Evolutionary conservation across 2,329 filamentous ascomycete genomes (phyloP).

Genomic region (Aspergillus alliaceus): DNA sequence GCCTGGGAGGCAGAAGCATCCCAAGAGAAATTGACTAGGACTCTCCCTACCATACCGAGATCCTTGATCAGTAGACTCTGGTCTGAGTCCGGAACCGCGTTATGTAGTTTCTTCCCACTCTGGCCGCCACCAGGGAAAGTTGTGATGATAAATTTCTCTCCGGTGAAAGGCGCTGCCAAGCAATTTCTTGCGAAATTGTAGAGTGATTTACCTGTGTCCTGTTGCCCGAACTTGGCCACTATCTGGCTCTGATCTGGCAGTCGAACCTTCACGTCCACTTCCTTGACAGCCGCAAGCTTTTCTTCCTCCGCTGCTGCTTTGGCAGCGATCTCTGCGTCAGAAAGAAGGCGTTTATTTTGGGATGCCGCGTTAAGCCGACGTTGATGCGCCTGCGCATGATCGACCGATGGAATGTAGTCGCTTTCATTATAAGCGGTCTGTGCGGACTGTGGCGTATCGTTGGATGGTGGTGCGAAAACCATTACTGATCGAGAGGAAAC

Average conservation of each 20-base stretch:
- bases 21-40: slow-evolving; percentile 78
- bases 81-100: slow-evolving; percentile 47
- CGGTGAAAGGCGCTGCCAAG: slow-evolving; percentile 58
- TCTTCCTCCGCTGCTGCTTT: slow-evolving; percentile 66
- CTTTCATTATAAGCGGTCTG: slow-evolving; percentile 64
- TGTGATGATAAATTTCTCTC: slow-evolving; percentile 71
- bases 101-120: slow-evolving; percentile 21
- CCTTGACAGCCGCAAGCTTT: slow-evolving; percentile 64
- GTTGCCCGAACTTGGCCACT: slow-evolving; percentile 67
- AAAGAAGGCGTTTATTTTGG: slow-evolving; percentile 75
- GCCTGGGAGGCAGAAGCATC: slow-evolving; percentile 60
- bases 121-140: slow-evolving; percentile 46
- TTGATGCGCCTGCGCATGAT: slow-evolving; percentile 80
- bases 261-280: slow-evolving; percentile 74
- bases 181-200: slow-evolving; percentile 73
- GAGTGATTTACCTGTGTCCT: slow-evolving; percentile 68
- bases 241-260: slow-evolving; percentile 84
- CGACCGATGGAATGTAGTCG: slow-evolving; percentile 79
- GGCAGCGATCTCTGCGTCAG: slow-evolving; percentile 77
- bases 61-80: slow-evolving; percentile 63
- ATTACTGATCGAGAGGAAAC: slow-evolving; percentile 54
- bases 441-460: slow-evolving; percentile 74
- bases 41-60: slow-evolving; percentile 68
- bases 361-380: slow-evolving; percentile 73
- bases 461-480: slow-evolving; percentile 76